A percentile compares a stretch with the other conserved stretches of the same genome.
Evolutionary conservation across 1,284 basidiomycete genomes (phyloP).

Genomic region (Fomitopsis schrenkii): DNA sequence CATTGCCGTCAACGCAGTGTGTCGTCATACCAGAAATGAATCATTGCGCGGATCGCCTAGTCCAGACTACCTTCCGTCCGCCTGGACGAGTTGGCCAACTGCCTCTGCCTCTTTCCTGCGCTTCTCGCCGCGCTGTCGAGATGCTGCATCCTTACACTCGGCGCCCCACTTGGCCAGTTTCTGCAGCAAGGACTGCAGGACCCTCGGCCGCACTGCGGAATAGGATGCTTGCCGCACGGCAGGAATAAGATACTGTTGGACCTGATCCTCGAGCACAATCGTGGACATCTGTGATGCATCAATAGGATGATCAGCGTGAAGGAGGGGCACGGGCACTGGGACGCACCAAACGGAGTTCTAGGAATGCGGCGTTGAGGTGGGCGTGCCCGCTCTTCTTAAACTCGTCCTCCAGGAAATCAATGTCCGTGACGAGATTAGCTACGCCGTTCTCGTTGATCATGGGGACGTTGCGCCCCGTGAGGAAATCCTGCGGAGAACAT

Average conservation of each 20-base stretch:
- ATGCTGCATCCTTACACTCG: conserved; percentile 52
- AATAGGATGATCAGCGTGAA: conserved; percentile 10
- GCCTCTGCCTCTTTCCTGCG: conserved; percentile 79
- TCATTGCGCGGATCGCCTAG: neutral
- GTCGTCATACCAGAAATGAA: neutral
- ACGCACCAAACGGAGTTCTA: conserved; percentile 78
- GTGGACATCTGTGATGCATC: conserved; percentile 60
- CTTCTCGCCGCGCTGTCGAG: conserved; percentile 63
- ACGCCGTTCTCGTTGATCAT: conserved; percentile 88
- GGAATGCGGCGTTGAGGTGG: conserved; percentile 73
- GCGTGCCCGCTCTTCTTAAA: conserved; percentile 69
- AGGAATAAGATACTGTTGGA: conserved; percentile 79
- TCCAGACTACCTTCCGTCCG: conserved; percentile 26
- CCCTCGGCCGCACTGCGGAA: conserved; percentile 66
- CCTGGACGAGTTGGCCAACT: conserved; percentile 63
- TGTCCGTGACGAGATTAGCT: conserved; percentile 77
- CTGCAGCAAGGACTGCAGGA: conserved; percentile 73
- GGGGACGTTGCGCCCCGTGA: conserved; percentile 72
- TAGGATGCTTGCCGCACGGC: conserved; percentile 73
- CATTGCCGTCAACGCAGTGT: conserved; percentile 14
- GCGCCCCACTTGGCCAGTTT: conserved; percentile 73
- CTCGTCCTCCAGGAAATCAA: conserved; percentile 82
- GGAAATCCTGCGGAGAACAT: conserved; percentile 55
- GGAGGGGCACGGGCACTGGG: neutral
- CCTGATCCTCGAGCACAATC: conserved; percentile 69